Base-by-base conservation (phyloP, 2,329 filamentous ascomycete species). In the Pseudohalonectria lignicola region DNA sequence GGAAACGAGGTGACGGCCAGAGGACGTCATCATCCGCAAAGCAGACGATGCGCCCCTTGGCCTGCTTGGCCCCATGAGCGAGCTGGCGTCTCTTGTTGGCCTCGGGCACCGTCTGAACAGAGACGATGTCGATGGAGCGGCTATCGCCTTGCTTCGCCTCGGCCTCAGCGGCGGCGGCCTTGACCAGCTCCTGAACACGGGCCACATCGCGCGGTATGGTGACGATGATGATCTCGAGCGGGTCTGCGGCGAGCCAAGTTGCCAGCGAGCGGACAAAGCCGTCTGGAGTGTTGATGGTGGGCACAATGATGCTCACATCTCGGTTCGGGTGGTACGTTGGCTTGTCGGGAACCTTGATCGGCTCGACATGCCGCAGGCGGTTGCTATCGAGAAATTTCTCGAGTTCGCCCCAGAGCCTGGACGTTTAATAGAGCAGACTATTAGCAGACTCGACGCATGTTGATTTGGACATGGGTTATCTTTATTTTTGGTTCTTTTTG, bases 21-120 rank as follows among this genome's bases (percentile, higher is more conserved):
- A 43, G 43, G 17, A 47, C 47, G 25, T 55, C 53, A n/a, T 55
- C 54, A 5, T 56, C 54, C 2, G 51, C 53, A 1, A 54, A 26
- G 1, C 47, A 47, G 2, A 55, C 11, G 4, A 56, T 49, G 2
- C 30, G 33, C 6, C 52, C 52, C 6, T 9, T 41, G 19, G 45
- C 43, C 4, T 31, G 15, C 11, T 44, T 42, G 23, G 55, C 48
- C 0, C 51, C 53, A 1, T 16, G 23, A 2, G 47, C 41, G 5
- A 55, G 41, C 39, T 56, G 54, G 5, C 18, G 32, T 1, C 53
- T 47, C 37, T 55, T 55, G 40, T 53, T 53, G 11, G 49, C 42
- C 2, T 36, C 8, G 1, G 41, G 15, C 3, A 49, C 43, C 1
- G 44, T 44, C 5, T 40, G 4, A 6, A 55, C 12, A 2, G 16